Percentiles rank a stretch among this genome's conserved stretches.
Evolutionary conservation across 1,139 yeast species (phyloP).

Genomic region (Eremothecium cymbalariae): DNA sequence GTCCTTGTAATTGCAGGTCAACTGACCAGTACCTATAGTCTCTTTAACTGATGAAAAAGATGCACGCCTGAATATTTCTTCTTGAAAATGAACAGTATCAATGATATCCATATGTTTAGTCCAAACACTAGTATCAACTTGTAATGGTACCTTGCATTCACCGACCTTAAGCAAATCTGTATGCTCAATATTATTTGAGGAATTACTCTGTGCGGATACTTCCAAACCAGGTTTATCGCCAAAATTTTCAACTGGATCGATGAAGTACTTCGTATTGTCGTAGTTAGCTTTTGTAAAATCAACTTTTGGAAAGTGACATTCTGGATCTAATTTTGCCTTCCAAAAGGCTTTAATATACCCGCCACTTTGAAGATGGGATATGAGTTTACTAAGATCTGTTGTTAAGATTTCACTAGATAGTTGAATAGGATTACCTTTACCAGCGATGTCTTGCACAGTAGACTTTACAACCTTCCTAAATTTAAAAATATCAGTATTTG

Average conservation of each 20-base stretch:
- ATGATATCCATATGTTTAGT: not conserved
- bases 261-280: not conserved
- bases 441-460: conserved; percentile 62
- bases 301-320: not conserved
- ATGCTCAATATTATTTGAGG: too few species aligned
- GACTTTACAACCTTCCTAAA: conserved; percentile 60
- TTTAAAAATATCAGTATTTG: conserved; percentile 48
- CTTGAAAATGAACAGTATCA: conserved; percentile 11
- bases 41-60: conserved; percentile 37
- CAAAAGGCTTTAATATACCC: conserved; percentile 45
- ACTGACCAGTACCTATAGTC: conserved; percentile 33
- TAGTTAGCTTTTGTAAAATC: not conserved
- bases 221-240: too few species aligned
- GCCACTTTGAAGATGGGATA: conserved; percentile 34
- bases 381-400: conserved; percentile 40
- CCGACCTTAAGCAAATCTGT: too few species aligned
- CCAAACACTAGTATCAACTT: not conserved
- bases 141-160: too few species aligned
- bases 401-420: conserved; percentile 44
- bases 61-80: conserved; percentile 37
- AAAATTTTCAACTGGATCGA: not conserved
- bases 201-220: too few species aligned
- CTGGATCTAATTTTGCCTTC: conserved; percentile 38
- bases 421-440: conserved; percentile 34
- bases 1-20: conserved; percentile 22